A percentile compares a stretch with the other conserved stretches of the same genome.
phyloP scores from a whole-genome alignment of 495 filamentous ascomycete species.

The Aspergillus hancockii region DNA sequence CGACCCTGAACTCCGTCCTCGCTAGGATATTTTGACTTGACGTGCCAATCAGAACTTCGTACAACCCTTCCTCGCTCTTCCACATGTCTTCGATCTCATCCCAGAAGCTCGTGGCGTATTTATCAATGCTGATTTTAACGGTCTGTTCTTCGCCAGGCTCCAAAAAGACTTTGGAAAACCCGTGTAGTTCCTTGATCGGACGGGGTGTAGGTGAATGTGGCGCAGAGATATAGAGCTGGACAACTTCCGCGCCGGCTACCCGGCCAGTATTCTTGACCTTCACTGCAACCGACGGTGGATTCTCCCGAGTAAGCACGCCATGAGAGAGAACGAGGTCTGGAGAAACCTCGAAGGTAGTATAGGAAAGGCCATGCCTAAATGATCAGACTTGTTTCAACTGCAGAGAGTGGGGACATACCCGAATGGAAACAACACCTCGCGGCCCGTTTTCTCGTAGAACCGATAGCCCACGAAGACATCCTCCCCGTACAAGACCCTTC shows the following conservation, averaged over 20 bases:
- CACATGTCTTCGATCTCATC: constrained; percentile 64
- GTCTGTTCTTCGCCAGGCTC: constrained; percentile 62
- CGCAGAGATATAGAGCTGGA: constrained; percentile 69
- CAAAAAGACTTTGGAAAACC: constrained; percentile 68
- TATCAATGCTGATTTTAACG: constrained; percentile 59
- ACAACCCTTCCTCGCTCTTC: constrained; percentile 72
- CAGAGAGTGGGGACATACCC: constrained; percentile 10
- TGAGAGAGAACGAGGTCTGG: constrained; percentile 36
- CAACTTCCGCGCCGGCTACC: constrained; percentile 62
- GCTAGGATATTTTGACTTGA: constrained; percentile 43
- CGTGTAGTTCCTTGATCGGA: constrained; percentile 48
- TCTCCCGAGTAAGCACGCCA: constrained; percentile 52
- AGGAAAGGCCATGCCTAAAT: constrained; percentile 57
- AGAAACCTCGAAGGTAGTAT: constrained; percentile 63
- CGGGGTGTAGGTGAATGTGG: constrained; percentile 43
- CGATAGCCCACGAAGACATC: constrained; percentile 74
- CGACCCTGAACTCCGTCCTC: constrained; percentile 43
- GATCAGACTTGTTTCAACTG: not conserved
- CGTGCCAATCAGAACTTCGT: constrained; percentile 59
- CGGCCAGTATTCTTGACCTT: constrained; percentile 53
- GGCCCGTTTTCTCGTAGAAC: constrained; percentile 73
- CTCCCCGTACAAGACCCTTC: constrained; percentile 69
- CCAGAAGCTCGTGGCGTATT: constrained; percentile 71
- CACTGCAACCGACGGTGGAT: constrained; percentile 54
- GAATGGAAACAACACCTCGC: constrained; percentile 24